Evolutionary conservation across 176 grass and related monocot species (phyloP), one percentile per base, ranked within the genome.

Genomic region (Paspalum vaginatum): DNA sequence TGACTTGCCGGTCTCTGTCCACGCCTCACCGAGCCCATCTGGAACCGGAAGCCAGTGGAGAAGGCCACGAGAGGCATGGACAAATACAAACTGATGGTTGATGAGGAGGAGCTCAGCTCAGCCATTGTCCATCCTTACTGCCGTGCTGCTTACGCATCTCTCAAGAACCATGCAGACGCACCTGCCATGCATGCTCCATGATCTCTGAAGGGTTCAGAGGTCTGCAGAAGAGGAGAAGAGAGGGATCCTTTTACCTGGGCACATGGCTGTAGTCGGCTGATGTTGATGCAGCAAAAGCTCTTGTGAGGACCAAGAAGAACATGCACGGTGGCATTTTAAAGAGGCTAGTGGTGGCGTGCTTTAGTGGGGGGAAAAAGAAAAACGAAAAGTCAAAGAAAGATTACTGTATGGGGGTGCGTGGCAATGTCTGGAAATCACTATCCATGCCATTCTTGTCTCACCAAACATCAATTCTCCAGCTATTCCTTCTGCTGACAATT

Each of bases 1-100:
- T 85, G 74, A 86, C 84, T 80, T 86, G 84, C 76, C 76, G 76
- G 20, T 86, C 16, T 85, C 43, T 66, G 48, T 57, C 78, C 68
- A 41, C 16, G 40, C 84, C 84, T 80, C 68, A 79, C 38, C 12
- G n/a, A 54, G 84, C 76, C 68, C 48, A 32, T 45, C 76, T 46
- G 22, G 61, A 74, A 51, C 68, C 63, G 68, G 72, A 68, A 68
- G 24, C 62, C 81, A 76, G 80, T 61, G 76, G 71, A 71, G 24
- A 54, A 11, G 46, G 48, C 83, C 58, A 48, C 11, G 49, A 74
- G 26, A 86, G 40, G 76, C 68, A 86, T 72, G 47, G 38, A 56
- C 84, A 73, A 65, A 79, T 61, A 73, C 66, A 63, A 85, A 79
- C 76, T 79, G 84, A 54, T 54, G 65, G 32, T 43, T 71, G 74